These are phyloP conservation scores for Circinella minor DNA, from an alignment of 371 early-diverging fungal species.

Conservation along the genomic window DNA sequence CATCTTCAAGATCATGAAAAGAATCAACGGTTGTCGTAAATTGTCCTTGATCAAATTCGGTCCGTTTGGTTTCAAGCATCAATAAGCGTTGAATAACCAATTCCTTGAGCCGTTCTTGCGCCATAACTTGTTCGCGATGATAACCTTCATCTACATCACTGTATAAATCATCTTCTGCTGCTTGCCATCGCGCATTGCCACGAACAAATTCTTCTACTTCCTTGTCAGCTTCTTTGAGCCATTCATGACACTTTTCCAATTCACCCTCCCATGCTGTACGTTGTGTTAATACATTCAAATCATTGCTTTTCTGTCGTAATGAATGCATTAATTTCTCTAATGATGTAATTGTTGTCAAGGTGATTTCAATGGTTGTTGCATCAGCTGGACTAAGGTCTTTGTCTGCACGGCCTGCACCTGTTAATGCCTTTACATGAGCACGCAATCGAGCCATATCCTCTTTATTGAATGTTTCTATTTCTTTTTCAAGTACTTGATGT, in stretches of 20 bases:
- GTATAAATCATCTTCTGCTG: constrained; percentile 26
- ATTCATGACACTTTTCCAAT: constrained; percentile 31
- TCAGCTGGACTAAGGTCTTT: constrained; percentile 62
- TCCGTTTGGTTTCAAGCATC: constrained; percentile 34
- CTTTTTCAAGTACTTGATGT: constrained; percentile 45
- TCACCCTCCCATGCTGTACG: constrained; percentile 56
- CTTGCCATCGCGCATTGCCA: constrained; percentile 41
- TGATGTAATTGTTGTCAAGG: constrained; percentile 49
- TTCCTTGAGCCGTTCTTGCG: constrained; percentile 33
- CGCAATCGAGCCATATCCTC: constrained; percentile 59
- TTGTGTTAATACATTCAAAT: constrained; percentile 39
- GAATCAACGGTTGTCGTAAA: constrained; percentile 43
- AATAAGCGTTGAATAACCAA: constrained; percentile 34
- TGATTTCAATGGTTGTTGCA: constrained; percentile 59
- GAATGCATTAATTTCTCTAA: constrained; percentile 48
- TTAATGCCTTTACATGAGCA: constrained; percentile 56
- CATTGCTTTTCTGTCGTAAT: constrained; percentile 38
- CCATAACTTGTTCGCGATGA: constrained; percentile 22
- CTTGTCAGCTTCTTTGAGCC: constrained; percentile 35
- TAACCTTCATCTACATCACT: constrained; percentile 5
- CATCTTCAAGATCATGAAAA: constrained; percentile 53
- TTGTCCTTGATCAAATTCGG: constrained; percentile 47
- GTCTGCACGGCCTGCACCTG: constrained; percentile 33
- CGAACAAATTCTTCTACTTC: constrained; percentile 37
- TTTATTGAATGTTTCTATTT: constrained; percentile 53